Base-by-base conservation (phyloP, 2,329 filamentous ascomycete genomes). In the Penicillium aurantiogriseum region DNA sequence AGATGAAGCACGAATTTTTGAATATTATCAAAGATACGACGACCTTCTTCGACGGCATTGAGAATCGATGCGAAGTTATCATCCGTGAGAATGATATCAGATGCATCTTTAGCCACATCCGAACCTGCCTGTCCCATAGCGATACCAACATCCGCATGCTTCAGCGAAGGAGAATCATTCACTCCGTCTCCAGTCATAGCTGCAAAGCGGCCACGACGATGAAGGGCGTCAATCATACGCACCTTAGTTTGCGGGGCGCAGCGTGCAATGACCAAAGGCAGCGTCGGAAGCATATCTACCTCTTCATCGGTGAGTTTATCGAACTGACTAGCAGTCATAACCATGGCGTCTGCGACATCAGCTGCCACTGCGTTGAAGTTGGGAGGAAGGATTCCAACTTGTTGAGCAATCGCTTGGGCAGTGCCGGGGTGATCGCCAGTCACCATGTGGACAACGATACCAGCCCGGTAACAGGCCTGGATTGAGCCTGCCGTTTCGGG, bases 121-220 rank as follows among this genome's bases (percentile, higher is more conserved):
- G 31, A 33, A 33, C 31, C 31, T 13, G 31, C 31, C 31, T 33
- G 31, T 33, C 31, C 31, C 31, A 33, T 33, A 15, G 31, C 31
- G 11, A 33, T 33, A 33, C 31, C 31, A 33, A 33, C 31, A 33
- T 33, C 31, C 5, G 31, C 31, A 33, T 33, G 31, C 31, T 33
- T 33, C 2, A 33, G 31, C 11, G 31, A 33, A 6, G 31, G 31
- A 94, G 83, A 88, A 70, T 94, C 90, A 71, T 94, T 94, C 62
- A 93, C 90, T 48, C 91, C 90, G 63, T 94, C 90, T 61, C 91
- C 90, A 39, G 90, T 93, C 90, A 93, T 93, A 57, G 89, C 90
- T 72, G 87, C 89, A 73, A 89, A 92, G 31, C 31, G 31, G 11
- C 85, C 82, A 45, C 89, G 85, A 44, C 70, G 60, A 51, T 71